Base-by-base conservation (phyloP, 208 protist genomes). In the Leishmania braziliensis region DNA sequence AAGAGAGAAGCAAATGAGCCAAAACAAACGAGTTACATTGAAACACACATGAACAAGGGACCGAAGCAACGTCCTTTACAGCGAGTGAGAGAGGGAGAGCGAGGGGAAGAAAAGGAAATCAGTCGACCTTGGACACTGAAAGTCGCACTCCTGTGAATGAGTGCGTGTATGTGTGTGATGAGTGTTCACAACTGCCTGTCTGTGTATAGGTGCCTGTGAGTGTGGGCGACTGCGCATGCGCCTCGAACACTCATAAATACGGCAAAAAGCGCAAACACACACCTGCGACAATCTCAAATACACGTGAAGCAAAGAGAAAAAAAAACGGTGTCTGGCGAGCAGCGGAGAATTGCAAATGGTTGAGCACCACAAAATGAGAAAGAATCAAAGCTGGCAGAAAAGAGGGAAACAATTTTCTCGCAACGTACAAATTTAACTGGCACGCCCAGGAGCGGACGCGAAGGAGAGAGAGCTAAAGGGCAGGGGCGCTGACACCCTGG, bases 401-500 rank as follows among this genome's bases (percentile, higher is more conserved):
- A 23, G 48, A 9, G 48, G 26, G 12, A 39, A 26, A 75, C 18
- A n/a, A 12, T 9, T 5, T 75, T 48, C 39, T 48, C 18, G 62
- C 33, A 5, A 76, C 26, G 72, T 62, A 62, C 23, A 48, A 10
- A 26, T n/a, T 43, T 76, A 33, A 33, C 29, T 29, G 33, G 14
- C 51, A 56, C n/a, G 20, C 29, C 53, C 68, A 53, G 46, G 39
- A 33, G 20, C 8, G 68, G 23, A 73, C 20, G n/a, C 68, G 10
- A 50, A 33, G 43, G 20, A 72, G 2, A 73, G 20, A 12, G 71
- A 33, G 29, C 75, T 78, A 78, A 56, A 78, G 50, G 53, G 75
- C 62, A 43, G 91, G 91, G 23, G 91, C 80, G 70, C 89, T 89
- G 70, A 87, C 82, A 33, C 91, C 91, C 76, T 94, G 91, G 16